Conservation (phyloP, 2,329 filamentous ascomycete species). For the Penicillium polonicum region DNA sequence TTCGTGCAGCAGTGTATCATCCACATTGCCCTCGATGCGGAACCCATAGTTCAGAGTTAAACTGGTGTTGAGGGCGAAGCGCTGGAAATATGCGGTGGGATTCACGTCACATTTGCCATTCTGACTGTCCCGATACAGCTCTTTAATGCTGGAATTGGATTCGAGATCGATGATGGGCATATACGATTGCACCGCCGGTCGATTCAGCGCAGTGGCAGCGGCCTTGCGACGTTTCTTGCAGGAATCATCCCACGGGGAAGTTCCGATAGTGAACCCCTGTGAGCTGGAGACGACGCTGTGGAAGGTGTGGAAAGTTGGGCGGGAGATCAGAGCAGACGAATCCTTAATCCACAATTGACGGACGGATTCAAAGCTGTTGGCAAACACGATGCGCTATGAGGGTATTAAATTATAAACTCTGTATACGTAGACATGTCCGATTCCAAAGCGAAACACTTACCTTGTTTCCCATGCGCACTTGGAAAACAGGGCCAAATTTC, state of each 20-base stretch:
- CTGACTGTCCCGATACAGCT: conserved; percentile 65
- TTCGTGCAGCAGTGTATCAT: conserved; percentile 67
- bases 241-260: conserved; percentile 79
- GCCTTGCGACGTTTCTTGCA: conserved; percentile 76
- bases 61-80: conserved; percentile 73
- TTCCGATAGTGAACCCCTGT: conserved; percentile 79
- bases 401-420: neutral
- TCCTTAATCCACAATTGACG: conserved; percentile 73
- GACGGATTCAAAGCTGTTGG: conserved; percentile 74
- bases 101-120: conserved; percentile 65
- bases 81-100: conserved; percentile 70
- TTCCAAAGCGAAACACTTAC: conserved; percentile 37
- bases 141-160: conserved; percentile 67
- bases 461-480: conserved; percentile 66
- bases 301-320: conserved; percentile 77
- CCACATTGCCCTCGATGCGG: conserved; percentile 68
- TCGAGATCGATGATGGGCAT: conserved; percentile 82
- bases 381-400: conserved; percentile 66
- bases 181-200: conserved; percentile 72
- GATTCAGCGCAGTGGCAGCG: conserved; percentile 74
- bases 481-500: conserved; percentile 64
- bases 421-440: too few relatives aligned
- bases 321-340: conserved; percentile 73
- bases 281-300: conserved; percentile 74
- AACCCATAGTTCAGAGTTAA: conserved; percentile 78